Evolutionary conservation across 305 asterid species (phyloP).

Genomic region (Fraxinus floribunda): DNA sequence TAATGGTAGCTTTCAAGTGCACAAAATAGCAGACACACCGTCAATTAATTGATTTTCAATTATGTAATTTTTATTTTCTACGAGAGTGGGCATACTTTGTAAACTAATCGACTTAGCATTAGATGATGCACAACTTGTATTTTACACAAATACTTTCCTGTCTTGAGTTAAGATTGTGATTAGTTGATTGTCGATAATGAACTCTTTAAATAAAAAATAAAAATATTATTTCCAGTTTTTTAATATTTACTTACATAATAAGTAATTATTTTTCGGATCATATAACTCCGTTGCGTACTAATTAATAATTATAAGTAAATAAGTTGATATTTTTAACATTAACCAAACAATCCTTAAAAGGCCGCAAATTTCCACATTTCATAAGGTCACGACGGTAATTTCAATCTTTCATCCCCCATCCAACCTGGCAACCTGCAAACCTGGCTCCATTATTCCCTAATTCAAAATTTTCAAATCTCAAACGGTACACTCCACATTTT

Average conservation of each 20-base stretch:
- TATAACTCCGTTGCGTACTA: neutral
- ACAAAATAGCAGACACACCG: neutral
- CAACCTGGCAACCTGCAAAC: neutral
- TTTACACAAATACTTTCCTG: neutral
- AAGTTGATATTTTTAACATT: neutral
- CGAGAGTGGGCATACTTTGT: no score
- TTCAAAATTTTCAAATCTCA: slow-evolving; percentile 2
- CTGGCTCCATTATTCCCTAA: neutral
- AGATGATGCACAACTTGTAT: neutral
- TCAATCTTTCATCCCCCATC: slow-evolving; percentile 12
- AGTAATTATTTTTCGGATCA: neutral
- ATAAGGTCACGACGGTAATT: neutral
- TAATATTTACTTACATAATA: no score
- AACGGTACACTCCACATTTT: neutral
- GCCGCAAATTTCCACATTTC: neutral
- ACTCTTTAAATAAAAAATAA: neutral
- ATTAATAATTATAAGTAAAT: neutral
- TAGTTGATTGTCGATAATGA: neutral
- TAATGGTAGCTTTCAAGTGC: neutral
- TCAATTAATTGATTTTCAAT: neutral
- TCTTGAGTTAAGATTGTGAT: neutral
- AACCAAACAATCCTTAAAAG: neutral
- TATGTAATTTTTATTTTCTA: no score
- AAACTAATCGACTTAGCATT: no score
- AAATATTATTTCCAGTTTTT: neutral